These are phyloP conservation scores for Carallia pectinifolia DNA, from an alignment of 345 rosid species.

Conservation along the genomic window DNA sequence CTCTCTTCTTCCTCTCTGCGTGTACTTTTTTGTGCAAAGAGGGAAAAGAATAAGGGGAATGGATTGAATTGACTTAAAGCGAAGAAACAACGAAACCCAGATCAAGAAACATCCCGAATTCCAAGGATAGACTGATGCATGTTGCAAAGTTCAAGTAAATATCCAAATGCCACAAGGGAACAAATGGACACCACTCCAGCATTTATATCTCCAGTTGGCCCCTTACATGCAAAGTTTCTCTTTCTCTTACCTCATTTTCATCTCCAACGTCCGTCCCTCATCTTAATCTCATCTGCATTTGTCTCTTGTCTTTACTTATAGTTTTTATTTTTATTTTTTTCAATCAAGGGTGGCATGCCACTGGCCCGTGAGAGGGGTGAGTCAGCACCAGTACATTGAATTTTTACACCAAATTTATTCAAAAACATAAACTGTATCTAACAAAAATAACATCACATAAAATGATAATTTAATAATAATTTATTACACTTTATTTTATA, in stretches of 20 bases:
- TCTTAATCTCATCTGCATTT: conserved; percentile 2
- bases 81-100: conserved; percentile 5
- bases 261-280: conserved; percentile 32
- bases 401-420: too few species aligned
- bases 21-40: neutral
- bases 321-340: too few species aligned
- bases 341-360: too few species aligned
- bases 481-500: too few species aligned
- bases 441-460: too few species aligned
- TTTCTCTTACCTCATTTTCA: neutral
- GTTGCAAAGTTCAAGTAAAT: conserved; percentile 1
- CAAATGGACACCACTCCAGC: neutral
- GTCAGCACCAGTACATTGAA: too few species aligned
- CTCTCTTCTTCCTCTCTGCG: neutral
- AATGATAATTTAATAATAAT: too few species aligned
- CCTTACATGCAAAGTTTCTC: too few species aligned
- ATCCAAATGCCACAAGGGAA: conserved; percentile 15
- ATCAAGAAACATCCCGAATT: neutral
- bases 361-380: too few species aligned
- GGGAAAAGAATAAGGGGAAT: neutral
- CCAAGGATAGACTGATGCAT: neutral
- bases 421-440: too few species aligned
- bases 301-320: too few species aligned
- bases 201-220: too few species aligned
- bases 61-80: neutral